A percentile compares a stretch with the other conserved stretches of the same genome.
Evolutionary conservation across 2,329 filamentous ascomycete species (phyloP).

Genomic region (Coniella vitis): DNA sequence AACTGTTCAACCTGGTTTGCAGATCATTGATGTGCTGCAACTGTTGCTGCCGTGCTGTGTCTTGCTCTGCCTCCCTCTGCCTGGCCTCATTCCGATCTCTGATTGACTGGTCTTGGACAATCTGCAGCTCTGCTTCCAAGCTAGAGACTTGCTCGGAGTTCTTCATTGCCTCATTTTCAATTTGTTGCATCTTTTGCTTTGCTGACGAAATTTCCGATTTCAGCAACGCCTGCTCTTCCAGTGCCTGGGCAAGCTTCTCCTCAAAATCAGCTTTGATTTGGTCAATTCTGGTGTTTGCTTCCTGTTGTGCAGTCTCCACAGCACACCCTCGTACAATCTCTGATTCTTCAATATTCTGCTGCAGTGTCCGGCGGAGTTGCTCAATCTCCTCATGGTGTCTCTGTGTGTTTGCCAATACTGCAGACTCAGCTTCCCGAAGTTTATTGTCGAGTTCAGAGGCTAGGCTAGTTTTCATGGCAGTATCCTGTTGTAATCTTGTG

Average conservation of each 20-base stretch:
- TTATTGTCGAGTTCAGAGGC: slow-evolving; percentile 18
- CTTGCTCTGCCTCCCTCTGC: not conserved
- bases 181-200: slow-evolving; percentile 19
- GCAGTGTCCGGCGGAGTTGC: slow-evolving; percentile 17
- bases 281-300: slow-evolving; percentile 26
- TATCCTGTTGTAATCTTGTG: slow-evolving; percentile 15
- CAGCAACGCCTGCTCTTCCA: slow-evolving; percentile 19
- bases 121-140: slow-evolving; percentile 5
- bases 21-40: not conserved
- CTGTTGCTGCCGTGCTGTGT: not conserved
- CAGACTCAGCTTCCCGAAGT: slow-evolving; percentile 15
- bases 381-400: slow-evolving; percentile 14
- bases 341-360: slow-evolving; percentile 17
- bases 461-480: slow-evolving; percentile 12
- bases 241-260: slow-evolving; percentile 20
- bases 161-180: slow-evolving; percentile 7
- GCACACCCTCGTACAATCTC: slow-evolving; percentile 19
- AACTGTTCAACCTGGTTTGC: not conserved
- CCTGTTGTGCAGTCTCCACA: slow-evolving; percentile 23
- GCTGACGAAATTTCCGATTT: slow-evolving; percentile 23
- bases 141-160: slow-evolving; percentile 6
- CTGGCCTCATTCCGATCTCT: not conserved
- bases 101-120: not conserved
- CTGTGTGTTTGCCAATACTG: slow-evolving; percentile 14
- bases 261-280: slow-evolving; percentile 22